Conservation (phyloP, 805 yeast species). For the Candida boidinii region DNA sequence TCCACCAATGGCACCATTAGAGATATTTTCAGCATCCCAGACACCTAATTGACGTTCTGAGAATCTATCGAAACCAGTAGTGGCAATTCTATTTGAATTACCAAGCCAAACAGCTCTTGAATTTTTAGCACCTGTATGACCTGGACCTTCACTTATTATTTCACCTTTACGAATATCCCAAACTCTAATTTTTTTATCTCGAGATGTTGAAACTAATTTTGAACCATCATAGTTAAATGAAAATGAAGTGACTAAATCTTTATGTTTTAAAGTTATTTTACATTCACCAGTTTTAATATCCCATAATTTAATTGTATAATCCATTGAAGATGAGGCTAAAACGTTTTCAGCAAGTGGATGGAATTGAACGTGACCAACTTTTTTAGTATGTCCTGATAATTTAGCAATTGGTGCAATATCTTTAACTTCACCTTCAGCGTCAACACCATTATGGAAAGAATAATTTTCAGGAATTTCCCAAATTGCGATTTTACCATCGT, state of each 20-base stretch:
- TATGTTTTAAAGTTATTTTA: constrained; percentile 68
- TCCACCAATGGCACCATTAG: constrained; percentile 82
- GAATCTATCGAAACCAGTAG: constrained; percentile 89
- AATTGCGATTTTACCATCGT: constrained; percentile 68
- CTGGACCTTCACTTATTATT: constrained; percentile 73
- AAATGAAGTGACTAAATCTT: constrained; percentile 88
- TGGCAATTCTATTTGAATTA: constrained; percentile 70
- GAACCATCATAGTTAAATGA: constrained; percentile 88
- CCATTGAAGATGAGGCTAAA: constrained; percentile 84
- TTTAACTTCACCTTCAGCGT: constrained; percentile 44
- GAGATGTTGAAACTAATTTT: constrained; percentile 75
- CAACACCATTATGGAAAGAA: constrained; percentile 54
- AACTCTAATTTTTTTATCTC: constrained; percentile 83
- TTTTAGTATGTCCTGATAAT: constrained; percentile 81
- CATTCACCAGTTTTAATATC: constrained; percentile 69
- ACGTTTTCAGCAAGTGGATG: constrained; percentile 86
- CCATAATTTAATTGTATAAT: constrained; percentile 90
- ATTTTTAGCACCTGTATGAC: constrained; percentile 90
- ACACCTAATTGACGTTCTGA: constrained; percentile 94
- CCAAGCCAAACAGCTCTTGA: constrained; percentile 90
- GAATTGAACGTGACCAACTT: constrained; percentile 86
- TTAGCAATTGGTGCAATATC: constrained; percentile 67
- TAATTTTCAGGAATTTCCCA: constrained; percentile 86
- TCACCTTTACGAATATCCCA: constrained; percentile 84
- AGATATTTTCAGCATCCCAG: constrained; percentile 77